These are phyloP conservation scores for Podila horticola DNA, from an alignment of 192 early-diverging fungal species.

Conservation along the genomic window DNA sequence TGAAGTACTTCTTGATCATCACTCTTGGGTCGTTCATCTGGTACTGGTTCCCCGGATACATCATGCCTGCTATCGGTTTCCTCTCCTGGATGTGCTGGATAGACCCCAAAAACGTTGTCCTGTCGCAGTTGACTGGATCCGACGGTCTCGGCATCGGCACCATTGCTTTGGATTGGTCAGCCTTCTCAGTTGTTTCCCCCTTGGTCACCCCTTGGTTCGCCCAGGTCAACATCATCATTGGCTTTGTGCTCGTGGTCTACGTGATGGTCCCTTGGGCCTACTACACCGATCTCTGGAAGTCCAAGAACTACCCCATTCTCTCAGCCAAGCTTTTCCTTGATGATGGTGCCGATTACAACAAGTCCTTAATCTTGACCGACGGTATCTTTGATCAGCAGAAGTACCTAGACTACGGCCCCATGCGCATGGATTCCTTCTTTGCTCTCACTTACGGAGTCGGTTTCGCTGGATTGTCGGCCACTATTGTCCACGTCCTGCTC, in stretches of 20 bases:
- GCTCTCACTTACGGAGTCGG: constrained; percentile 48
- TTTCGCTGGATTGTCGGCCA: constrained; percentile 61
- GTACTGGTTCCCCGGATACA: constrained; percentile 62
- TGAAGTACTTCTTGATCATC: constrained; percentile 65
- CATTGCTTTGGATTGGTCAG: constrained; percentile 69
- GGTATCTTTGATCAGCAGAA: constrained; percentile 18
- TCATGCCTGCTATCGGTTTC: constrained; percentile 53
- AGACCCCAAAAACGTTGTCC: constrained; percentile 36
- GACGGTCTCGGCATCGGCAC: constrained; percentile 59
- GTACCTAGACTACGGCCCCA: constrained; percentile 50
- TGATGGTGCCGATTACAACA: no score
- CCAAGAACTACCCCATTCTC: constrained; percentile 46
- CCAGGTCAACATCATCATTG: constrained; percentile 54
- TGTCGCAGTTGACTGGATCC: constrained; percentile 50
- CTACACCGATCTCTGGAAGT: constrained; percentile 56
- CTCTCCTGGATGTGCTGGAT: constrained; percentile 62
- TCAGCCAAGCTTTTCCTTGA: no score
- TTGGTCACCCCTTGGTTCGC: constrained; percentile 52
- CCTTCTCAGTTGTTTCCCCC: constrained; percentile 23
- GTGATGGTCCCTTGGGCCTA: constrained; percentile 60
- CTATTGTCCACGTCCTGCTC: constrained; percentile 66
- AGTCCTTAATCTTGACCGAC: no score
- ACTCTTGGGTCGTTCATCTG: constrained; percentile 59
- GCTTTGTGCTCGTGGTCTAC: constrained; percentile 59
- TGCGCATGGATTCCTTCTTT: constrained; percentile 30